A percentile compares a stretch with the other conserved stretches of the same genome.
These are phyloP conservation scores for Kwoniella europaea DNA, from an alignment of 768 basidiomycete genomes.

Conservation along the genomic window DNA sequence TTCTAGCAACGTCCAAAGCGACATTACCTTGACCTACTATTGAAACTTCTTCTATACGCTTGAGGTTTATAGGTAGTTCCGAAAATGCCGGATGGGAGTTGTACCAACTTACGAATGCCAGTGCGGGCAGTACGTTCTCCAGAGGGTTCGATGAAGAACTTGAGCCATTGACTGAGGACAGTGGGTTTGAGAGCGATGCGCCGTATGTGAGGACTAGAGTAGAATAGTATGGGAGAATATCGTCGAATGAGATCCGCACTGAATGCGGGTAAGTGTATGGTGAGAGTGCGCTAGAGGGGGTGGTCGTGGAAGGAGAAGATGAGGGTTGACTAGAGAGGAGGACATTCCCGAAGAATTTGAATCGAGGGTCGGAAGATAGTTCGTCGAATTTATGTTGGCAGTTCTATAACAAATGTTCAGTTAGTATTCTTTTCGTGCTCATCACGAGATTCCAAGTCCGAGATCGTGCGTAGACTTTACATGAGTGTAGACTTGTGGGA, in stretches of 20 bases:
- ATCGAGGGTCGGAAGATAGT: slow-evolving; percentile 75
- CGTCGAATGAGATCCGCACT: slow-evolving; percentile 66
- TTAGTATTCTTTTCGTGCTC: background rate
- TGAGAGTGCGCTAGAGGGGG: slow-evolving; percentile 37
- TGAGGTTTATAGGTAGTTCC: slow-evolving; percentile 68
- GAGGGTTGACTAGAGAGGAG: slow-evolving; percentile 51
- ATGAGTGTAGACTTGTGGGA: too few relatives aligned
- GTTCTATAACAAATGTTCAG: slow-evolving; percentile 67
- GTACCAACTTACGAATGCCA: slow-evolving; percentile 93
- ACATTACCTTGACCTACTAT: slow-evolving; percentile 96
- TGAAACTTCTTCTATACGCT: slow-evolving; percentile 69
- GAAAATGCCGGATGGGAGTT: slow-evolving; percentile 81
- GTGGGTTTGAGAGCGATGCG: slow-evolving; percentile 68
- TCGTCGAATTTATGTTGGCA: slow-evolving; percentile 93
- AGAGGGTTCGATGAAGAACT: slow-evolving; percentile 60
- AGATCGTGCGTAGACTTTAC: too few relatives aligned
- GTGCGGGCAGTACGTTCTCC: slow-evolving; percentile 69
- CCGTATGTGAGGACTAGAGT: slow-evolving; percentile 87
- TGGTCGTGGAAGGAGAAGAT: slow-evolving; percentile 24
- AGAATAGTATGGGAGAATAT: slow-evolving; percentile 74
- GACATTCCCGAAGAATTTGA: slow-evolving; percentile 91
- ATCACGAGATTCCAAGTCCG: too few relatives aligned
- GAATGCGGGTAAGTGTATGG: slow-evolving; percentile 64
- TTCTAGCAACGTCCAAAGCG: slow-evolving; percentile 86
- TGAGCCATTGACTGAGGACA: slow-evolving; percentile 61